Evolutionary conservation across 352 stramenopile genomes (phyloP).

Genomic region (Pythium plurisporium): DNA sequence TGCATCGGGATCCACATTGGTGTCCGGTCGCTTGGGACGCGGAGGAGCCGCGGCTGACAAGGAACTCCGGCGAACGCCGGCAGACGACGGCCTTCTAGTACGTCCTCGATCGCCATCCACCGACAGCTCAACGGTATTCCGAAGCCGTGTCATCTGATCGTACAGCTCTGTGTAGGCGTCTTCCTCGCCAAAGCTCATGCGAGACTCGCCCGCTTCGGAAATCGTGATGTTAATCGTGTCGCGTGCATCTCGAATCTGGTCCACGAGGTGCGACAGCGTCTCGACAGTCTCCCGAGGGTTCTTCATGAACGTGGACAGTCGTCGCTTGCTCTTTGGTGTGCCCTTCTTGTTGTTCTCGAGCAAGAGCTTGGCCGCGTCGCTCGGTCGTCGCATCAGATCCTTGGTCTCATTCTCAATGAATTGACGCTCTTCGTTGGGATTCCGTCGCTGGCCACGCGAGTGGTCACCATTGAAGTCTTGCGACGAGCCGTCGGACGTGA

Average conservation of each 20-base stretch:
- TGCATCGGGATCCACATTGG: conserved; percentile 3
- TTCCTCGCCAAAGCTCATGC: conserved; percentile 29
- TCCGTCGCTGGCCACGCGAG: conserved; percentile 16
- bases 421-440: conserved; percentile 56
- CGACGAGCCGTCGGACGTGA: conserved; percentile 49
- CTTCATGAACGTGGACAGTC: conserved; percentile 31
- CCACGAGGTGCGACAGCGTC: conserved; percentile 54
- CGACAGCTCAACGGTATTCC: conserved; percentile 32
- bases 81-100: not conserved
- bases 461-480: conserved; percentile 49
- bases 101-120: not conserved
- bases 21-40: not conserved
- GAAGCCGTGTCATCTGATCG: conserved; percentile 49
- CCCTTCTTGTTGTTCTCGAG: conserved; percentile 18
- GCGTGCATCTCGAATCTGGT: conserved; percentile 55
- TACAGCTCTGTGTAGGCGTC: conserved; percentile 52
- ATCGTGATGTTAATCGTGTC: conserved; percentile 69
- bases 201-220: conserved; percentile 45
- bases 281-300: conserved; percentile 46
- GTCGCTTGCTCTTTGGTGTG: conserved; percentile 19
- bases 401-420: conserved; percentile 51
- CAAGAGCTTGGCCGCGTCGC: conserved; percentile 24
- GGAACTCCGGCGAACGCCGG: not conserved
- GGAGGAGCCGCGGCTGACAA: not conserved
- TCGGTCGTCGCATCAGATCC: conserved; percentile 41